These are phyloP conservation scores for Quillaja saponaria DNA, from an alignment of 306 rosid species.

Conservation along the genomic window DNA sequence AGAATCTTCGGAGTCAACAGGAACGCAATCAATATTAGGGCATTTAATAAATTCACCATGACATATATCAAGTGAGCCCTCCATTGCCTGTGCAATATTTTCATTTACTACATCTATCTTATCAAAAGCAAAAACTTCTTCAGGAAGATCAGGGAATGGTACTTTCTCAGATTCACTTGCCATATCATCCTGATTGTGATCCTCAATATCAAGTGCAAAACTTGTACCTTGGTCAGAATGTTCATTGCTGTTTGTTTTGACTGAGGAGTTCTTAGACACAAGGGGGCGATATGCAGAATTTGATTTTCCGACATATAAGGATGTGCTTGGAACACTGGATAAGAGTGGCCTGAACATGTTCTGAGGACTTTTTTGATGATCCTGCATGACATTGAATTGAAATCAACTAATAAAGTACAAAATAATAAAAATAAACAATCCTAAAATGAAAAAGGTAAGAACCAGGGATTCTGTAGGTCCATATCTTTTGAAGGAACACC, in stretches of 20 bases:
- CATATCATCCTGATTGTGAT: constrained; percentile 64
- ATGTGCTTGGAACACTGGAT: constrained; percentile 84
- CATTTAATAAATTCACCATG: constrained; percentile 32
- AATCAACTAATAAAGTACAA: constrained; percentile 8
- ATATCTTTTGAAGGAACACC: neutral
- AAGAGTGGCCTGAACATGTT: constrained; percentile 90
- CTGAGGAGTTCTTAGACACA: constrained; percentile 75
- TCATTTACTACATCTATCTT: constrained; percentile 59
- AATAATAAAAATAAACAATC: constrained; percentile 2
- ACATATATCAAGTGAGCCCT: constrained; percentile 34
- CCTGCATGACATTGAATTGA: constrained; percentile 50
- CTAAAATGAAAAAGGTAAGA: neutral
- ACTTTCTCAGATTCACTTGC: constrained; percentile 54
- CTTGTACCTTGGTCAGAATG: constrained; percentile 61
- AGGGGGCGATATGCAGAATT: constrained; percentile 63
- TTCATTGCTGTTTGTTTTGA: constrained; percentile 76
- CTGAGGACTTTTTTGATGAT: constrained; percentile 67
- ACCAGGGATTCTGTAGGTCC: constrained; percentile 7
- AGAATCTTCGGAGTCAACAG: constrained; percentile 38
- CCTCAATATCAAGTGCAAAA: constrained; percentile 58
- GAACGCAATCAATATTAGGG: constrained; percentile 33
- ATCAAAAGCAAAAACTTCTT: constrained; percentile 73
- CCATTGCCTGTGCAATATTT: constrained; percentile 35
- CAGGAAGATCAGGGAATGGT: constrained; percentile 55
- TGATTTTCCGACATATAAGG: constrained; percentile 68